phyloP scores from a whole-genome alignment of 768 basidiomycete species.

The Pilatotrama ljubarskyi region DNA sequence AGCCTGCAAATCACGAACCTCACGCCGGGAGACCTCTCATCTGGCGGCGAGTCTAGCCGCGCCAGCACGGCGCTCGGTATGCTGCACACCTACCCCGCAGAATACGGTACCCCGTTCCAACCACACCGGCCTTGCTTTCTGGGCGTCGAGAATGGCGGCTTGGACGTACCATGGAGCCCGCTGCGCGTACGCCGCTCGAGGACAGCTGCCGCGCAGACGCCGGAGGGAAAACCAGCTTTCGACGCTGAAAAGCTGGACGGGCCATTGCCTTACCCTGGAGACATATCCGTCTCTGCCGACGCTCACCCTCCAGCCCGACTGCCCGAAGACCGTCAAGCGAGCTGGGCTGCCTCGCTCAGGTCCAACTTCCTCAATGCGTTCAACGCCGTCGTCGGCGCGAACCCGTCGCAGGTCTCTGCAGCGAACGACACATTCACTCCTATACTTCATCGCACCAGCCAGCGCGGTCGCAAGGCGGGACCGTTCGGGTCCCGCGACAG shows the following conservation, averaged over 20 bases:
- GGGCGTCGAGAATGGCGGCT: slow-evolving; percentile 33
- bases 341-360: slow-evolving; percentile 45
- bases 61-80: slow-evolving; percentile 25
- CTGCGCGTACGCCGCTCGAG: slow-evolving; percentile 5
- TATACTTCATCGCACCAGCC: slow-evolving; percentile 7
- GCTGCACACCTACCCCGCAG: slow-evolving; percentile 15
- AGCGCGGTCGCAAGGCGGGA: neutral
- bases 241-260: slow-evolving; percentile 2
- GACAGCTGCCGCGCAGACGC: neutral
- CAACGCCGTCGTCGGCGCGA: slow-evolving; percentile 45
- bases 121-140: slow-evolving; percentile 34
- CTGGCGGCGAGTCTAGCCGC: slow-evolving; percentile 30
- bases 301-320: neutral
- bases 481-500: neutral
- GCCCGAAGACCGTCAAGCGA: slow-evolving; percentile 19
- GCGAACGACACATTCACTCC: slow-evolving; percentile 11
- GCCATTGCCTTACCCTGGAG: slow-evolving; percentile 34
- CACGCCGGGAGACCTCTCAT: slow-evolving; percentile 44
- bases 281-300: slow-evolving; percentile 5
- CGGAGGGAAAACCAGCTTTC: neutral
- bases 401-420: neutral
- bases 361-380: slow-evolving; percentile 50
- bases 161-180: slow-evolving; percentile 35
- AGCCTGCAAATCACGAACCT: slow-evolving; percentile 50
- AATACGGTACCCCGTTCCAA: slow-evolving; percentile 24